Conservation (phyloP, 176 grass and related monocot genomes). For the Eleusine indica region DNA sequence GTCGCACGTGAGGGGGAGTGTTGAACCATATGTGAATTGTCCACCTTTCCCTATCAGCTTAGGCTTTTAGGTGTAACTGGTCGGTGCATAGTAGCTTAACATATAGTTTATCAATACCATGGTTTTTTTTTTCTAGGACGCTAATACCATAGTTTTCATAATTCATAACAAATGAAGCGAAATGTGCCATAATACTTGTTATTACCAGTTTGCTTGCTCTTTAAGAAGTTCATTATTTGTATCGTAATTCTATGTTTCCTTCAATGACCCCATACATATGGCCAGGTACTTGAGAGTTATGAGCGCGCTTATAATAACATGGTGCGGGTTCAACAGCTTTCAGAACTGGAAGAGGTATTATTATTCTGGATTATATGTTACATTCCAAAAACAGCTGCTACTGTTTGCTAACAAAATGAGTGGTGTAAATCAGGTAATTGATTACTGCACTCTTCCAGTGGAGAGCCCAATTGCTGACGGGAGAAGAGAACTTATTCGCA, state of each 20-base stretch:
- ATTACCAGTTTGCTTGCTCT: not conserved
- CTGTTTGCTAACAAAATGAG: slow-evolving; percentile 32
- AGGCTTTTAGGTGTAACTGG: no score
- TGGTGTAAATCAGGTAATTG: slow-evolving; percentile 71
- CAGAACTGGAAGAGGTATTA: slow-evolving; percentile 93
- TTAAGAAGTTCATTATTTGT: slow-evolving; percentile 18
- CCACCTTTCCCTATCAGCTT: no score
- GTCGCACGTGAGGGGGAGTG: no score
- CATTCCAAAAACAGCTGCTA: slow-evolving; percentile 22
- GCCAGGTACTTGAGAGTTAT: slow-evolving; percentile 96
- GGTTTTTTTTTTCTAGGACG: no score
- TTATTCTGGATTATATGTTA: slow-evolving; percentile 12
- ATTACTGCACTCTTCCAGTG: slow-evolving; percentile 88
- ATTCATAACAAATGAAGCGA: not conserved
- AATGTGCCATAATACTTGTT: not conserved
- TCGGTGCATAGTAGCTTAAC: no score
- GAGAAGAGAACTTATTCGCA: slow-evolving; percentile 91
- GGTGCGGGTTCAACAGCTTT: slow-evolving; percentile 97
- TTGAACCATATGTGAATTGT: no score
- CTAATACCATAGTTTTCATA: not conserved
- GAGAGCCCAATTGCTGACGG: slow-evolving; percentile 80
- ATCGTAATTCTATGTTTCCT: slow-evolving; percentile 29
- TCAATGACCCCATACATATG: slow-evolving; percentile 22
- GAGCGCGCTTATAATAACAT: slow-evolving; percentile 98
- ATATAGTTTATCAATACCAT: not conserved